Conservation (phyloP, 225 moss, liverwort and hornwort species). For the Bryoerythrophyllum caledonicum region DNA sequence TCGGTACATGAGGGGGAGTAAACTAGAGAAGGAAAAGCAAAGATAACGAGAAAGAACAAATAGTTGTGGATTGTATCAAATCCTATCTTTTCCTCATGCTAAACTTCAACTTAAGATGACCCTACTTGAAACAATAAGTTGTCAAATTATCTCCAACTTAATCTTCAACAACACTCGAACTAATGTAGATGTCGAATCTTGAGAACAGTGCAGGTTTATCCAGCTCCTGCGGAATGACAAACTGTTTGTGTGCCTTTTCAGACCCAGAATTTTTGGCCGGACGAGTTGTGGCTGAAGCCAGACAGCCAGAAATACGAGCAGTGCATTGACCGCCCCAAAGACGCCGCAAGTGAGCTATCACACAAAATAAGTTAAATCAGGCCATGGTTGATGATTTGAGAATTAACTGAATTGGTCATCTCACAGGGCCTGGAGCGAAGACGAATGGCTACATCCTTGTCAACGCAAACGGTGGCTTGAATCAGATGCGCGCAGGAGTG, state of each 20-base stretch:
- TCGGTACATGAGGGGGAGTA: no score
- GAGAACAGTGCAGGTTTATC: no score
- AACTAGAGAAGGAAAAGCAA: no score
- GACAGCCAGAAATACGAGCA: constrained; percentile 60
- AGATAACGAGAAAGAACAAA: no score
- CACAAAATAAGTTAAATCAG: neutral
- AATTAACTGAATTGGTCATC: neutral
- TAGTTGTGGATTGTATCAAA: no score
- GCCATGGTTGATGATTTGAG: neutral
- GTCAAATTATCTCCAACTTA: no score
- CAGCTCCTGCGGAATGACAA: neutral
- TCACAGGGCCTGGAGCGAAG: constrained; percentile 37
- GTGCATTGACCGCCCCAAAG: constrained; percentile 59
- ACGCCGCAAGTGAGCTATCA: constrained; percentile 47
- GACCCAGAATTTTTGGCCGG: constrained; percentile 32
- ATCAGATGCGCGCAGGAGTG: constrained; percentile 97
- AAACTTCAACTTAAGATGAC: no score
- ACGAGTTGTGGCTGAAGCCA: constrained; percentile 71
- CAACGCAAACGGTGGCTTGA: constrained; percentile 92
- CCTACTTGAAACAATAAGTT: no score
- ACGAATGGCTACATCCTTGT: constrained; percentile 94
- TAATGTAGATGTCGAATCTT: no score
- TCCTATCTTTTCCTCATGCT: no score
- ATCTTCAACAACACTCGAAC: no score
- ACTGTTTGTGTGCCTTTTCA: neutral